Conservation (phyloP, 495 filamentous ascomycete genomes). For the Filosporella fistucella region DNA sequence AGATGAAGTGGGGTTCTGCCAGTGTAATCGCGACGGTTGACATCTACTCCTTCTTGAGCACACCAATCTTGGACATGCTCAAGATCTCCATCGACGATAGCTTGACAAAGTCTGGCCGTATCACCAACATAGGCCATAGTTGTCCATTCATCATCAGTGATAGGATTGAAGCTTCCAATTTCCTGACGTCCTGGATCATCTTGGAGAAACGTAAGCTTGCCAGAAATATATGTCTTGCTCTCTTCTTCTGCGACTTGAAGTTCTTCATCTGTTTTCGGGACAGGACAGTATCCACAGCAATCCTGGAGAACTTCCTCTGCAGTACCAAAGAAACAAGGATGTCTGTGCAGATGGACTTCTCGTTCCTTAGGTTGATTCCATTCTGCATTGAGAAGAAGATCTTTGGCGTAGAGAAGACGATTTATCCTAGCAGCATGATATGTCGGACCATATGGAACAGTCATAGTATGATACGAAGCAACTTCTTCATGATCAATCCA, state of each 20-base stretch:
- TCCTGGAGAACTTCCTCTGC: slow-evolving; percentile 65
- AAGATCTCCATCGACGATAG: slow-evolving; percentile 66
- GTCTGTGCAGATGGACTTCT: slow-evolving; percentile 69
- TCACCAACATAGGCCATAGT: slow-evolving; percentile 74
- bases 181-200: slow-evolving; percentile 78
- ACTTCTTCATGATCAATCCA: slow-evolving; percentile 73
- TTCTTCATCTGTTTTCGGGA: slow-evolving; percentile 64
- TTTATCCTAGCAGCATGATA: slow-evolving; percentile 72
- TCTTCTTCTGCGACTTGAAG: slow-evolving; percentile 64
- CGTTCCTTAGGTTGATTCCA: slow-evolving; percentile 74
- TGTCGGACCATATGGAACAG: slow-evolving; percentile 67
- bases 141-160: slow-evolving; percentile 79
- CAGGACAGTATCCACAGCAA: slow-evolving; percentile 75
- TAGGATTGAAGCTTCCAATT: slow-evolving; percentile 68
- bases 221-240: slow-evolving; percentile 65
- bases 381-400: slow-evolving; percentile 79
- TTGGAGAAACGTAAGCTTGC: slow-evolving; percentile 63
- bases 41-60: slow-evolving; percentile 41
- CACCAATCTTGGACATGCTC: slow-evolving; percentile 66
- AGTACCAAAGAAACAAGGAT: slow-evolving; percentile 70
- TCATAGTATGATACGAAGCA: slow-evolving; percentile 73
- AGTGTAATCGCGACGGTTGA: slow-evolving; percentile 59
- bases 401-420: slow-evolving; percentile 71
- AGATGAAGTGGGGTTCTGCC: slow-evolving; percentile 77
- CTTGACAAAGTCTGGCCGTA: slow-evolving; percentile 65